These are phyloP conservation scores for Leccinum fallax DNA, from an alignment of 1,284 basidiomycete species.

Conservation along the genomic window DNA sequence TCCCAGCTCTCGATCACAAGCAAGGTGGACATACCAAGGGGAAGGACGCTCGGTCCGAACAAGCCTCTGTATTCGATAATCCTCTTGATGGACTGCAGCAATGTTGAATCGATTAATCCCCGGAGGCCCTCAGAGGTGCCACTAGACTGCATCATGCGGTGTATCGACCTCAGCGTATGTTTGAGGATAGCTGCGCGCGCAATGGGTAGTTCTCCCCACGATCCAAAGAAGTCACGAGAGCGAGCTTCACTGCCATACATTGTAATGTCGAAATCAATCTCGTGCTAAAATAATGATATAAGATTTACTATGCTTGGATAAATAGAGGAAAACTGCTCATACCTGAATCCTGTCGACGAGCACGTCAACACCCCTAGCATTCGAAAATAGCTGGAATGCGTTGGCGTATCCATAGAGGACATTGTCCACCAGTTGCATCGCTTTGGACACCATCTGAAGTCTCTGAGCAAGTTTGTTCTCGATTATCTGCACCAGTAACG, in stretches of 20 bases:
- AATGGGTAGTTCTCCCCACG: conserved; percentile 66
- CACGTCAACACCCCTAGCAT: conserved; percentile 82
- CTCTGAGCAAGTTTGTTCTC: conserved; percentile 72
- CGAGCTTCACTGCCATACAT: conserved; percentile 49
- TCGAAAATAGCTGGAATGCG: conserved; percentile 87
- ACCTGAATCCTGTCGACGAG: conserved; percentile 89
- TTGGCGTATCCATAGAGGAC: conserved; percentile 89
- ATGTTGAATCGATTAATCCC: conserved; percentile 90
- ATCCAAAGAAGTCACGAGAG: conserved; percentile 53
- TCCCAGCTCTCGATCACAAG: neutral
- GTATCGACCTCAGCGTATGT: conserved; percentile 90
- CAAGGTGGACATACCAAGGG: conserved; percentile 57
- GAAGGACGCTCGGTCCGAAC: conserved; percentile 88
- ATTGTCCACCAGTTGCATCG: conserved; percentile 91
- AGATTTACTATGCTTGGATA: neutral
- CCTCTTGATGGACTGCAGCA: conserved; percentile 85
- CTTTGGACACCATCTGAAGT: conserved; percentile 78
- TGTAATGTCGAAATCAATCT: conserved; percentile 69
- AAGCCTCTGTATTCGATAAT: conserved; percentile 83
- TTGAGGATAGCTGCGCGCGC: conserved; percentile 79
- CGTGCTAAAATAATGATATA: conserved; percentile 50
- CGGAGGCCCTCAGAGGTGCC: conserved; percentile 94
- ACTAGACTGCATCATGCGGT: conserved; percentile 95
- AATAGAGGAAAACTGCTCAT: conserved; percentile 23
- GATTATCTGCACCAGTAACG: conserved; percentile 86